Conservation (phyloP, 768 basidiomycete species). For the Boletales sp. region DNA sequence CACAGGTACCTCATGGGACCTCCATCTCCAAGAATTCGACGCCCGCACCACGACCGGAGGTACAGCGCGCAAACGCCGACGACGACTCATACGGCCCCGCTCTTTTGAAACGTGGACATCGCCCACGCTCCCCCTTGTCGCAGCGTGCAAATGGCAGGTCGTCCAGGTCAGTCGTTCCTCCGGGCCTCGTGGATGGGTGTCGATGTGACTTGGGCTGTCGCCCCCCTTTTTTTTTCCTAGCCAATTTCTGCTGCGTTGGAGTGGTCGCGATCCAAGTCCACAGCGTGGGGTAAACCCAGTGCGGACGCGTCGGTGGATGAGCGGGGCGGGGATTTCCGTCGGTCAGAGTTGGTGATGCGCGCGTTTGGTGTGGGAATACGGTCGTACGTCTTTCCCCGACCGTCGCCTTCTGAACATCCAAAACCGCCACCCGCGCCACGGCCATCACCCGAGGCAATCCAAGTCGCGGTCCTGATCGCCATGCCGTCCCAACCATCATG, state of each 20-base stretch:
- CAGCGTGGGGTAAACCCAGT: neutral
- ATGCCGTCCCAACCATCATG: slow-evolving; percentile 37
- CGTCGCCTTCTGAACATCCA: neutral
- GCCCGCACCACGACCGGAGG: neutral
- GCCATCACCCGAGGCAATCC: slow-evolving; percentile 23
- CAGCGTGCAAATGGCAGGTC: slow-evolving; percentile 7
- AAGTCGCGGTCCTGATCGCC: slow-evolving; percentile 43
- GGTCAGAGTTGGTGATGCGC: neutral
- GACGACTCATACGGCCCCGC: slow-evolving; percentile 14
- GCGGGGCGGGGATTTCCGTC: neutral
- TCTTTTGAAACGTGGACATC: slow-evolving; percentile 21
- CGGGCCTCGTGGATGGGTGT: too few relatives aligned
- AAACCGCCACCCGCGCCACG: slow-evolving; percentile 10
- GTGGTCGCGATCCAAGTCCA: slow-evolving; percentile 12
- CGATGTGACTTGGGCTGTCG: too few relatives aligned
- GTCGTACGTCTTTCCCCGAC: slow-evolving; percentile 5
- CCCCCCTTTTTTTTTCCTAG: neutral
- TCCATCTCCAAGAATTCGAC: slow-evolving; percentile 13
- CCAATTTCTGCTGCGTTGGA: slow-evolving; percentile 21
- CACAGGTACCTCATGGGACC: slow-evolving; percentile 19
- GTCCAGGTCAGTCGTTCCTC: slow-evolving; percentile 21
- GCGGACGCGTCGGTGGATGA: neutral
- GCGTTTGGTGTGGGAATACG: slow-evolving; percentile 3
- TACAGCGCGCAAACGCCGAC: slow-evolving; percentile 11
- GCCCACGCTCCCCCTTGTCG: neutral